phyloP scores from a whole-genome alignment of 1,139 yeast genomes.

The Pneumocystis jirovecii region DNA sequence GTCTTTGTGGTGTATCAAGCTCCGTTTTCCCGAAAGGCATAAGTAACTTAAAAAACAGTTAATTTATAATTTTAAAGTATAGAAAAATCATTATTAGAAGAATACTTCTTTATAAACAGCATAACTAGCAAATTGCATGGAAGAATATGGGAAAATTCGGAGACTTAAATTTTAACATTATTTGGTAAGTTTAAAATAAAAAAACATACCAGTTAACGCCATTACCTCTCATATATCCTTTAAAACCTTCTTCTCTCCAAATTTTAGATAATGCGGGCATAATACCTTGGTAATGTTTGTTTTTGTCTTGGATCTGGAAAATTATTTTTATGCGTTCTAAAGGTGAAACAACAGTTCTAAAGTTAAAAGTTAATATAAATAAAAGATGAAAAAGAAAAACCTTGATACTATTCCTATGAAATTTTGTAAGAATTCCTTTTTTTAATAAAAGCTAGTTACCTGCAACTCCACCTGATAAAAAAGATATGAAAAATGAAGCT shows the following conservation, averaged over 20 bases:
- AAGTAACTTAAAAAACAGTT: conserved; percentile 22
- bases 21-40: conserved; percentile 22
- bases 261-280: conserved; percentile 59
- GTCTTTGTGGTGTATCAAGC: conserved; percentile 40
- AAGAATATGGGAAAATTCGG: conserved; percentile 83
- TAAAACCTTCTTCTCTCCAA: conserved; percentile 80
- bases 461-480: neutral
- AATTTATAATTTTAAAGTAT: neutral
- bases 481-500: neutral
- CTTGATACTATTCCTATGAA: neutral
- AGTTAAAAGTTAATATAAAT: conserved; percentile 35
- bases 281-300: conserved; percentile 50
- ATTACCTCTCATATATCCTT: conserved; percentile 81
- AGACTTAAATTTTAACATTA: conserved; percentile 28
- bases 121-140: conserved; percentile 83
- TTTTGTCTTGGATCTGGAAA: conserved; percentile 77
- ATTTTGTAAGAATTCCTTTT: neutral
- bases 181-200: neutral
- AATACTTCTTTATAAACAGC: conserved; percentile 45
- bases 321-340: conserved; percentile 87
- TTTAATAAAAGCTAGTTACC: neutral
- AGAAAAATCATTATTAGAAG: neutral
- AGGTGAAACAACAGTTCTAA: conserved; percentile 81
- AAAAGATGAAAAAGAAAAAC: neutral
- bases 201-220: conserved; percentile 42